Conservation (phyloP, 1,284 basidiomycete species). For the Heliocybe sulcata region DNA sequence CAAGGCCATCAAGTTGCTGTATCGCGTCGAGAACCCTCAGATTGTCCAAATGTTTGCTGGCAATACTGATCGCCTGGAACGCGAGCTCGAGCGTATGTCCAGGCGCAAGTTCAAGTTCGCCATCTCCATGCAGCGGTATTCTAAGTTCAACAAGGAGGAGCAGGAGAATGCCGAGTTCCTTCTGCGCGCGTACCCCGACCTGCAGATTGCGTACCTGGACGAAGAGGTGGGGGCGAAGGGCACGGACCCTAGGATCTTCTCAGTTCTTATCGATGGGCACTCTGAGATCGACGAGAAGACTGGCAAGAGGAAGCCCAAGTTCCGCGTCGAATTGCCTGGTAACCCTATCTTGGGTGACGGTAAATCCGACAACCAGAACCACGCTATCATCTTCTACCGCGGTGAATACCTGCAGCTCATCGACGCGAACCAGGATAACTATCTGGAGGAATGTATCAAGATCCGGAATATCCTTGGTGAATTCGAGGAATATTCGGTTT, state of each 20-base stretch:
- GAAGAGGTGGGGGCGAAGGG: constrained; percentile 90
- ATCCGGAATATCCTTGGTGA: constrained; percentile 97
- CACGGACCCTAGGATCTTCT: constrained; percentile 88
- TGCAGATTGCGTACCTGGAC: constrained; percentile 98
- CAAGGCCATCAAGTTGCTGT: constrained; percentile 98
- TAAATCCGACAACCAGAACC: constrained; percentile 99
- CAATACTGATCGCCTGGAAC: constrained; percentile 94
- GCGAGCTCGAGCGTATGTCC: constrained; percentile 95
- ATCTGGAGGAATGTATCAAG: constrained; percentile 98
- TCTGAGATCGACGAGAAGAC: constrained; percentile 89
- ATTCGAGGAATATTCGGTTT: constrained; percentile 93
- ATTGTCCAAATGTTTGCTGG: constrained; percentile 95
- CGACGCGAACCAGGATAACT: constrained; percentile 99
- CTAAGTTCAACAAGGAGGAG: constrained; percentile 99
- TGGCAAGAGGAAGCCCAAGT: constrained; percentile 94
- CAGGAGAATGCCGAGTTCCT: constrained; percentile 98
- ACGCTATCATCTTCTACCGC: constrained; percentile 98
- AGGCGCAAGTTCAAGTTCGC: constrained; percentile 98
- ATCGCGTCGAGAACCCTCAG: constrained; percentile 99
- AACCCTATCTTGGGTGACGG: constrained; percentile 99
- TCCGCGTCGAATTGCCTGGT: constrained; percentile 95
- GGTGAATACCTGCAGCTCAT: constrained; percentile 99
- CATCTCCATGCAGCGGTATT: constrained; percentile 98
- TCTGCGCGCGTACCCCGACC: constrained; percentile 94
- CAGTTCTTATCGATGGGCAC: constrained; percentile 94